Evolutionary conservation across 2,329 filamentous ascomycete genomes (phyloP), one percentile per base, ranked within the genome.

Genomic region (Hypocreales sp.): DNA sequence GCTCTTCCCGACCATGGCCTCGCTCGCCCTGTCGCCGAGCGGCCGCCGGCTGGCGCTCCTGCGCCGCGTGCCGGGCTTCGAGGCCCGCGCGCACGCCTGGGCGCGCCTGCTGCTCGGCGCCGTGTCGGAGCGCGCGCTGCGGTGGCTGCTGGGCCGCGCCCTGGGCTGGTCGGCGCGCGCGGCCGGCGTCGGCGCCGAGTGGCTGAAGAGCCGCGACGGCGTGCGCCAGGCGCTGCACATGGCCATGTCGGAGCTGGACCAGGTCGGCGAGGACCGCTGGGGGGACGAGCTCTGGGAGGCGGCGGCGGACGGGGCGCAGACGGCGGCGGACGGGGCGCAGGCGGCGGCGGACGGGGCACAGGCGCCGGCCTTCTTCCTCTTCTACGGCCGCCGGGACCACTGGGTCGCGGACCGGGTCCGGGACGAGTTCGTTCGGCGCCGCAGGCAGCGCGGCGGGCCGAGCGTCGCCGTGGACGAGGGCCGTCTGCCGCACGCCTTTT

Each of bases 1-100:
- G 30, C 60, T 86, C 12, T 83, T 83, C 45, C 78, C 79, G 2
- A 82, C 79, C 1, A 63, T 86, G 20, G 64, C 73, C n/a, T 67
- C 82, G 49, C 73, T 86, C 35, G 69, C 71, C 8, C 50, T 55
- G 30, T 79, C 73, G 2, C 60, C 65, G 0, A 70, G 59, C 16
- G 79, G 79, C 2, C 51, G 51, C 30, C 63, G 62, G 25, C 28
- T 49, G 11, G 35, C 38, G 20, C 36, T 56, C 4, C 40, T 71
- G 5, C 52, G 53, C 3, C 44, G 50, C 23, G 50, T 51, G 5
- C 56, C 60, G 2, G 32, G 59, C 3, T 40, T 71, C 3, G 53
- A 58, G 15, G 32, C 40, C 1, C 43, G 53, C 28, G 54, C 55
- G 4, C 57, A 61, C 31, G 25, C 41, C 2, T 42, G 55, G 12